phyloP scores from a whole-genome alignment of 192 early-diverging fungal genomes.

The Backusella australiensis region DNA sequence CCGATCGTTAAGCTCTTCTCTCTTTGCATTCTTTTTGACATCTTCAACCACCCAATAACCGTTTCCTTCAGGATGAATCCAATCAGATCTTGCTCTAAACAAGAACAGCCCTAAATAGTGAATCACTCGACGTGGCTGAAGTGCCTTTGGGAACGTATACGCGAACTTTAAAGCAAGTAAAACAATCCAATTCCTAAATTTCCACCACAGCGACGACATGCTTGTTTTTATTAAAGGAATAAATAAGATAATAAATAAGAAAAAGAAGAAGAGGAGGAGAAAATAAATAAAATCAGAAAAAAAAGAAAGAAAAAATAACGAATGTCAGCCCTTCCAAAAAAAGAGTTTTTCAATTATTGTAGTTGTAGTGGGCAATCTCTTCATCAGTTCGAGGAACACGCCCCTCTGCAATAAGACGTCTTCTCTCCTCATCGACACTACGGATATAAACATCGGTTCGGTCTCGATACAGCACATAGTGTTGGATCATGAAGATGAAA shows the following conservation, averaged over 20 bases:
- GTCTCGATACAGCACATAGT: conserved; percentile 73
- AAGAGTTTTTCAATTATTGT: neutral
- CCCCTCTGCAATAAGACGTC: conserved; percentile 29
- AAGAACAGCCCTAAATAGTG: neutral
- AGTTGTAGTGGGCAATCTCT: neutral
- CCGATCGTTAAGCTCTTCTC: conserved; percentile 10
- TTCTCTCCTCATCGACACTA: conserved; percentile 34
- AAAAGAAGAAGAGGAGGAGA: neutral
- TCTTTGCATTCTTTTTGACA: conserved; percentile 14
- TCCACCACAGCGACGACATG: conserved; percentile 5
- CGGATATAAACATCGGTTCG: conserved; percentile 32
- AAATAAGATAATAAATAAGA: conserved; percentile 1
- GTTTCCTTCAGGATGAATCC: neutral
- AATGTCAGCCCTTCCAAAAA: neutral
- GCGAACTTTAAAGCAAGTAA: neutral
- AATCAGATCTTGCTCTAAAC: conserved; percentile 1
- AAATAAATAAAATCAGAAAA: neutral
- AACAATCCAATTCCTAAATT: conserved; percentile 7
- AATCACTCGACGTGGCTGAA: neutral
- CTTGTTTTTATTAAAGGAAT: neutral
- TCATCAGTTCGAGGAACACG: conserved; percentile 9
- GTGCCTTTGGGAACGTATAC: neutral
- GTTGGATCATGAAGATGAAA: conserved; percentile 77
- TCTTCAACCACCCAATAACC: conserved; percentile 17
- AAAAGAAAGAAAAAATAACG: neutral